Conservation (phyloP, 1,284 basidiomycete species). For the Tylopilus sp. region DNA sequence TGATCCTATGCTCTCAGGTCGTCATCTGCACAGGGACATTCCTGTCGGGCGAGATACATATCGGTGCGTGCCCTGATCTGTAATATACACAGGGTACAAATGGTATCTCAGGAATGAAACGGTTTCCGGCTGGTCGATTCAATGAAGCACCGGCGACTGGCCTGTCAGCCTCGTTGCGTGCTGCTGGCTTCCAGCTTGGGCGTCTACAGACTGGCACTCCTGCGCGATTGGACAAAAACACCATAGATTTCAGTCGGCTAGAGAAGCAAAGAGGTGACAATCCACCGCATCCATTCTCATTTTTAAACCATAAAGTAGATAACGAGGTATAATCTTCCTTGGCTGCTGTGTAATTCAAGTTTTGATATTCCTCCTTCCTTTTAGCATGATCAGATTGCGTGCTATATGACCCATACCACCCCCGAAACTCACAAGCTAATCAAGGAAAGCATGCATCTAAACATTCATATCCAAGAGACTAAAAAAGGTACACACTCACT, state of each 20-base stretch:
- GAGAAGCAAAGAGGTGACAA: conserved; percentile 58
- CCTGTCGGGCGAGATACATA: conserved; percentile 82
- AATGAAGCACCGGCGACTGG: conserved; percentile 69
- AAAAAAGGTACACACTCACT: conserved; percentile 55
- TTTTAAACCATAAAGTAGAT: conserved; percentile 44
- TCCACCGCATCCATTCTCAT: conserved; percentile 60
- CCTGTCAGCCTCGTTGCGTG: conserved; percentile 67
- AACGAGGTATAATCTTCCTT: conserved; percentile 40
- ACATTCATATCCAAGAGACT: conserved; percentile 82
- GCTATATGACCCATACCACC: conserved; percentile 73
- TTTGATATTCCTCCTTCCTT: background rate
- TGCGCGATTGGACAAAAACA: conserved; percentile 65
- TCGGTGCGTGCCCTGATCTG: conserved; percentile 47
- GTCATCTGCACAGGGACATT: conserved; percentile 91
- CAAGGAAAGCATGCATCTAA: conserved; percentile 66
- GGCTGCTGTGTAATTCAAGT: background rate
- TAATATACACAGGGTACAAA: background rate
- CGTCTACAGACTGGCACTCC: conserved; percentile 89
- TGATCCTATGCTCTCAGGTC: conserved; percentile 72
- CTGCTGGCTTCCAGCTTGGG: conserved; percentile 75
- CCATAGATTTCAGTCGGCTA: conserved; percentile 64
- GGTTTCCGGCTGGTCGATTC: conserved; percentile 79
- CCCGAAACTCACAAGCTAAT: conserved; percentile 69
- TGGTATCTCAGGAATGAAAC: conserved; percentile 53
- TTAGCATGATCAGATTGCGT: conserved; percentile 67